Percentiles rank a stretch among this genome's conserved stretches.
Conservation (phyloP, 495 filamentous ascomycete species). For the Bombardia bombarda region DNA sequence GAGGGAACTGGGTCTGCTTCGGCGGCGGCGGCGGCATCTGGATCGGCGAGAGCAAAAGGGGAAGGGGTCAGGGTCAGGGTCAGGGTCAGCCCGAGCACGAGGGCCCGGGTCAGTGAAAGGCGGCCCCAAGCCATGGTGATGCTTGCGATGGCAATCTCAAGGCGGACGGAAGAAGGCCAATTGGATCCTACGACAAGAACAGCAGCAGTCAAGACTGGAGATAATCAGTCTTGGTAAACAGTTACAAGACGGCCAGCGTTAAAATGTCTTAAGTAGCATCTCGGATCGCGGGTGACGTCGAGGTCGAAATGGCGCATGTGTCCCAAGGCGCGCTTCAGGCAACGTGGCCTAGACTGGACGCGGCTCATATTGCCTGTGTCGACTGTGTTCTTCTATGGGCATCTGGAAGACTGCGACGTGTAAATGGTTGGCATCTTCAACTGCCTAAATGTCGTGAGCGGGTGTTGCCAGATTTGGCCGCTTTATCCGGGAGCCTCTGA, state of each 20-base stretch:
- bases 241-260: no score
- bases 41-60: conserved; percentile 5
- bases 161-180: not conserved
- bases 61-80: no score
- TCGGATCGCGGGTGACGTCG: conserved; percentile 3
- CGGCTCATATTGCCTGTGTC: not conserved
- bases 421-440: conserved; percentile 13
- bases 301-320: conserved; percentile 5
- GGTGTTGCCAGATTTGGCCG: not conserved
- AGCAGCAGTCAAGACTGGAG: not conserved
- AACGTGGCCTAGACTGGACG: conserved; percentile 20
- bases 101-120: conserved; percentile 7
- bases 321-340: conserved; percentile 3
- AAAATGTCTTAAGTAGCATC: no score
- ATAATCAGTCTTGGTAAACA: no score
- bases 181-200: not conserved
- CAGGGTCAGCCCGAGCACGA: conserved; percentile 12
- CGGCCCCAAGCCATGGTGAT: conserved; percentile 13
- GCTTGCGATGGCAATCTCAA: not conserved
- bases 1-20: not conserved
- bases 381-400: conserved; percentile 1
- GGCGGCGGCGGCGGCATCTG: conserved; percentile 5
- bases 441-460: conserved; percentile 17
- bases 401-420: conserved; percentile 1
- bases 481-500: conserved; percentile 4